These are phyloP conservation scores for Abrus pulchellus DNA, from an alignment of 306 rosid species.

Conservation along the genomic window DNA sequence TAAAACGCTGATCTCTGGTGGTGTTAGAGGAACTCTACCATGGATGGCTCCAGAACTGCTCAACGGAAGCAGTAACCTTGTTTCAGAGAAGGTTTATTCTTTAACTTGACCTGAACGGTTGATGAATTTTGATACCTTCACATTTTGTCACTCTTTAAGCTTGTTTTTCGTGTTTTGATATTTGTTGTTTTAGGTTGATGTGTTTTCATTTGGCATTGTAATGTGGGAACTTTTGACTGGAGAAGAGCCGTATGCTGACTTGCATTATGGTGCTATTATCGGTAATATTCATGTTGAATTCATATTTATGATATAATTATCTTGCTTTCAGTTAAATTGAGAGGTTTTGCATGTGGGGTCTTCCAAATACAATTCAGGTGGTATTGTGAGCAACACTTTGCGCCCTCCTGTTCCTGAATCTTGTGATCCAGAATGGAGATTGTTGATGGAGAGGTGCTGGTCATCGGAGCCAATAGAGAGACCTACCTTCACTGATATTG, in stretches of 20 bases:
- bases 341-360: conserved; percentile 18
- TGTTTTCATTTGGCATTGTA: conserved; percentile 86
- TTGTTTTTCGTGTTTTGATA: neutral
- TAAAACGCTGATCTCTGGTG: conserved; percentile 86
- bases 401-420: conserved; percentile 69
- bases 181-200: conserved; percentile 72
- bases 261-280: conserved; percentile 91
- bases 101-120: neutral
- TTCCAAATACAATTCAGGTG: conserved; percentile 62
- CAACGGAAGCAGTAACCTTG: conserved; percentile 93
- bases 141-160: conserved; percentile 14
- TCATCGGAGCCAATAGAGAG: conserved; percentile 84
- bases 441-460: conserved; percentile 91
- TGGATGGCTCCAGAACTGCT: conserved; percentile 98
- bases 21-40: conserved; percentile 95
- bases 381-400: conserved; percentile 91
- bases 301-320: neutral
- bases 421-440: conserved; percentile 75
- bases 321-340: conserved; percentile 23
- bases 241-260: conserved; percentile 87
- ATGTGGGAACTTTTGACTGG: conserved; percentile 95
- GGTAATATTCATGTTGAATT: conserved; percentile 55
- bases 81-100: conserved; percentile 85
- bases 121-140: neutral
- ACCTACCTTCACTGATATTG: conserved; percentile 77